These are phyloP conservation scores for Lachancea lanzarotensis DNA, from an alignment of 805 yeast species.

Conservation along the genomic window DNA sequence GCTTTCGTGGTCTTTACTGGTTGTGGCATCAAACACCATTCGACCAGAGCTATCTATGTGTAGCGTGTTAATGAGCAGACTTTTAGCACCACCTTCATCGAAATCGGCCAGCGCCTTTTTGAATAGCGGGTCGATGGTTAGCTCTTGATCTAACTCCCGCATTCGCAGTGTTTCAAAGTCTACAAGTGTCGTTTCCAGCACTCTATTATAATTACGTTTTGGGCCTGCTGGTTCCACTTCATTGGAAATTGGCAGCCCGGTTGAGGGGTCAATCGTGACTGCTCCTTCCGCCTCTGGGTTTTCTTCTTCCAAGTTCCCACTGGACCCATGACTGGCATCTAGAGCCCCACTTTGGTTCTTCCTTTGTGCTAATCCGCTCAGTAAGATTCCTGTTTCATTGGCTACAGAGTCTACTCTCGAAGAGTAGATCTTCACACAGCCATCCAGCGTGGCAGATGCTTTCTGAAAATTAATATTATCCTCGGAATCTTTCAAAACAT, in stretches of 20 bases:
- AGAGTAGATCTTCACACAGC: conserved; percentile 88
- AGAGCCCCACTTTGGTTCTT: conserved; percentile 20
- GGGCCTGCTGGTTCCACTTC: conserved; percentile 21
- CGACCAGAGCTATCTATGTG: conserved; percentile 46
- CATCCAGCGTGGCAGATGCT: conserved; percentile 88
- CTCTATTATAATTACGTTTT: conserved; percentile 28
- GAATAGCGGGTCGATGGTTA: conserved; percentile 66
- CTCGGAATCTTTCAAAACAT: conserved; percentile 67
- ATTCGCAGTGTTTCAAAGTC: conserved; percentile 45
- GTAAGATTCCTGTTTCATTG: conserved; percentile 76
- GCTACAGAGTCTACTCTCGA: conserved; percentile 90
- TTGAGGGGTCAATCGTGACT: conserved; percentile 29
- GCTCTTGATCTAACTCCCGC: conserved; percentile 56
- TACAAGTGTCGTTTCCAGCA: conserved; percentile 41
- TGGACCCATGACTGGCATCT: conserved; percentile 22
- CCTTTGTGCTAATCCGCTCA: conserved; percentile 63
- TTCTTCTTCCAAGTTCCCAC: conserved; percentile 11
- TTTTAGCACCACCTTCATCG: conserved; percentile 79
- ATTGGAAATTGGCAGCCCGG: conserved; percentile 30
- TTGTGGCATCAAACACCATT: conserved; percentile 60
- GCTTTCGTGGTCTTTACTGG: conserved; percentile 9
- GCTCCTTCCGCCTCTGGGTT: conserved; percentile 14
- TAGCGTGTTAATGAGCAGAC: conserved; percentile 57
- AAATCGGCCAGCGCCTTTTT: conserved; percentile 70
- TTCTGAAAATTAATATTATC: conserved; percentile 77